phyloP scores from a whole-genome alignment of 495 filamentous ascomycete genomes.

The Lasiosphaeriaceae sp. region DNA sequence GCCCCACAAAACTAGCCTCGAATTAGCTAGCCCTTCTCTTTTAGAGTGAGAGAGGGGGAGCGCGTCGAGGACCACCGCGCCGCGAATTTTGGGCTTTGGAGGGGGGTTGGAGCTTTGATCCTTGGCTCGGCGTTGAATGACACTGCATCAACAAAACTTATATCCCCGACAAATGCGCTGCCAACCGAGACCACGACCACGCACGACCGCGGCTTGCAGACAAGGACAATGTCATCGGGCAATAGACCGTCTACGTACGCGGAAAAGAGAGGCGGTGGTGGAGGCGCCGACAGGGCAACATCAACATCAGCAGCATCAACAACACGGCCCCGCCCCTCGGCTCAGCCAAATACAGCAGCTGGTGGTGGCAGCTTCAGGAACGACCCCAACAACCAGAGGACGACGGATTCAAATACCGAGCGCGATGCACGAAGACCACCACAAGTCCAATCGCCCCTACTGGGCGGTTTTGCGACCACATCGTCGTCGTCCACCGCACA shows the following conservation, averaged over 20 bases:
- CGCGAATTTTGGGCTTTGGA: too few species aligned
- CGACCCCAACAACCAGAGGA: too few species aligned
- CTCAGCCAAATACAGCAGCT: too few species aligned
- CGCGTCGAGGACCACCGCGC: too few species aligned
- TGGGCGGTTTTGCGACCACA: too few species aligned
- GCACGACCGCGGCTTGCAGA: conserved; percentile 25
- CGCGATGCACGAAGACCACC: background rate
- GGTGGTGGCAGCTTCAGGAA: too few species aligned
- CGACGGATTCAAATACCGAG: background rate
- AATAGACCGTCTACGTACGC: conserved; percentile 29
- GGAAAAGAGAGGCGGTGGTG: conserved; percentile 38
- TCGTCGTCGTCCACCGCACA: conserved; percentile 26
- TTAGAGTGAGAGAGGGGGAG: too few species aligned
- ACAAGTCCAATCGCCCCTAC: too few species aligned
- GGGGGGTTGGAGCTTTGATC: too few species aligned
- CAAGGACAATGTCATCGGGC: conserved; percentile 36
- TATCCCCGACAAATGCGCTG: conserved; percentile 6
- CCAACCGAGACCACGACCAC: conserved; percentile 4
- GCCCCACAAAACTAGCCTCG: background rate
- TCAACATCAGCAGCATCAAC: conserved; percentile 13
- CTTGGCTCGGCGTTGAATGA: background rate
- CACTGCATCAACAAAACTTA: background rate
- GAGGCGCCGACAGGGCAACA: conserved; percentile 27
- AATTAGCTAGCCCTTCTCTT: too few species aligned
- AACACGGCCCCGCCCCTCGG: background rate